phyloP scores from a whole-genome alignment of 2,329 filamentous ascomycete genomes.

The Tricladium varicosporioides region DNA sequence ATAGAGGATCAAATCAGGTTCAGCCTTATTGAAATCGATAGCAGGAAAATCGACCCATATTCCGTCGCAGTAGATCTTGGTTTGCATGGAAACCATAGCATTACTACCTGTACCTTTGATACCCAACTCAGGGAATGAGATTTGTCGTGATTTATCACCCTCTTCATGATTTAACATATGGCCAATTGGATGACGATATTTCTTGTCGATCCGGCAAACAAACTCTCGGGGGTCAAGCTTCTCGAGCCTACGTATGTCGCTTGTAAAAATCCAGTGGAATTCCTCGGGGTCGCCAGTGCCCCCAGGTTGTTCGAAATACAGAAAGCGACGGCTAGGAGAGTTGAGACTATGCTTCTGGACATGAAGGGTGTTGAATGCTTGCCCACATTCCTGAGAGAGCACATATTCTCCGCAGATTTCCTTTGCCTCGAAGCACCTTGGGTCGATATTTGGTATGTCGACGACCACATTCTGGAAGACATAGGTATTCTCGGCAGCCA shows the following conservation, averaged over 20 bases:
- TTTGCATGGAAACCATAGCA: neutral
- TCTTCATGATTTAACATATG: too few species aligned
- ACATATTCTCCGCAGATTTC: slow-evolving; percentile 50
- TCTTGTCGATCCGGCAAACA: too few species aligned
- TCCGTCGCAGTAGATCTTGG: slow-evolving; percentile 1
- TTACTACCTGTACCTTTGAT: too few species aligned
- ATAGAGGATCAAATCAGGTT: neutral
- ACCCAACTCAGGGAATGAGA: too few species aligned
- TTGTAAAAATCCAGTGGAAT: slow-evolving; percentile 42
- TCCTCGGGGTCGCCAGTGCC: slow-evolving; percentile 42
- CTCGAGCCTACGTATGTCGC: too few species aligned
- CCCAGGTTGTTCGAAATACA: slow-evolving; percentile 55
- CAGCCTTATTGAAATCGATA: neutral
- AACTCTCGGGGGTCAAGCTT: too few species aligned
- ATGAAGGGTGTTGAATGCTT: slow-evolving; percentile 53
- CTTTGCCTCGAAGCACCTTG: slow-evolving; percentile 28
- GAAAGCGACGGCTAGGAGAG: slow-evolving; percentile 39
- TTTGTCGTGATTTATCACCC: too few species aligned
- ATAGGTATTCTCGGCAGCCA: neutral
- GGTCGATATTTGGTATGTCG: slow-evolving; percentile 30
- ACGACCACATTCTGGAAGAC: slow-evolving; percentile 45
- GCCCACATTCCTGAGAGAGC: slow-evolving; percentile 54
- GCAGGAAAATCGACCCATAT: neutral
- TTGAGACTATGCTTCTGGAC: slow-evolving; percentile 8
- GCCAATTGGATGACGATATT: too few species aligned